Evolutionary conservation across 805 yeast species (phyloP), one percentile per base, ranked within the genome.

Genomic region (Barnettozyma siamensis): DNA sequence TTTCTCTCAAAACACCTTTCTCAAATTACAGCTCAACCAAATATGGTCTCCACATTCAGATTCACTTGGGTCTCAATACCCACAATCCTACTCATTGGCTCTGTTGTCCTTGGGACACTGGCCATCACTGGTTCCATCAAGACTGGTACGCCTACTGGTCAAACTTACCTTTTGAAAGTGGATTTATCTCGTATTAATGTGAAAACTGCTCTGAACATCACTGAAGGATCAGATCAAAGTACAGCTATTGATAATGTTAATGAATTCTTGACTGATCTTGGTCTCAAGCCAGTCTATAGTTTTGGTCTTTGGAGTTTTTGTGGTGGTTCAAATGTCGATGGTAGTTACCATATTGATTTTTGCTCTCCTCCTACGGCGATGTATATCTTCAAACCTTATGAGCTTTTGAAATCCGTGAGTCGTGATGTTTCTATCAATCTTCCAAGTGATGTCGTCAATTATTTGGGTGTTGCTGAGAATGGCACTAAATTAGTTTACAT

Each of bases 291-390:
- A 33, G 64, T 72, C 23, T 75, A 75, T 49, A 67, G 74, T 13
- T 63, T 78, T 27, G 84, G 86, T 29, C 60, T 76, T 49, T 80
- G 83, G 75, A 82, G 83, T 19, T 80, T 76, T 60, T 81, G 88
- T 59, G 51, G 65, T 40, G 82, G 79, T 18, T 48, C 38, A 13
- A 38, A 30, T 10, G 35, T 37, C 26, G 24, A 35, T 15, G 51
- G 55, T 24, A 43, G 43, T 30, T 51, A 58, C 33, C 41, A 65
- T 37, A 66, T 68, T 48, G 64, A 69, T 3, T 65, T 65, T 56
- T 85, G 94, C 59, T 63, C 75, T 13, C 53, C 66, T 9, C 76
- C 89, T 17, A 59, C 66, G 43, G 66, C 76, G 3, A 76, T 77
- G 48, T 85, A 69, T 58, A 60, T 66, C 44, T 73, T 84, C 51